phyloP scores from a whole-genome alignment of 495 filamentous ascomycete genomes.

The Neurospora sp. region DNA sequence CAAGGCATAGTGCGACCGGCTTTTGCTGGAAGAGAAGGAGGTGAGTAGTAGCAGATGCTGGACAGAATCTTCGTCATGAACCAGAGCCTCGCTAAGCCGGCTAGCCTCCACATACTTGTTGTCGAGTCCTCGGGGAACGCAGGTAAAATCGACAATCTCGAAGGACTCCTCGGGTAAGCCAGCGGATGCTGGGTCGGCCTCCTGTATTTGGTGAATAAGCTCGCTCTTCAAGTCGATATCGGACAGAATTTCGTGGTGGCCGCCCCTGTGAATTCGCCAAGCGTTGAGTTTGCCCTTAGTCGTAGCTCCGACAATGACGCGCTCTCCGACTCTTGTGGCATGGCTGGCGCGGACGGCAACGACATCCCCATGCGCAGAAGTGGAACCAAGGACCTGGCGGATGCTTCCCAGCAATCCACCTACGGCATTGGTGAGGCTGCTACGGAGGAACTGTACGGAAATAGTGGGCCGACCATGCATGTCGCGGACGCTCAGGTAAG shows the following conservation, averaged over 20 bases:
- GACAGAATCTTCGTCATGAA: constrained; percentile 27
- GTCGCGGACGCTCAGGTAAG: constrained; percentile 76
- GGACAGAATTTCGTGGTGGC: constrained; percentile 46
- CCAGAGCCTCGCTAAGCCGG: constrained; percentile 28
- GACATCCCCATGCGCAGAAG: constrained; percentile 59
- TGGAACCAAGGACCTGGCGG: constrained; percentile 56
- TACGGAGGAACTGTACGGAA: constrained; percentile 60
- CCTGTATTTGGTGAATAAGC: constrained; percentile 23
- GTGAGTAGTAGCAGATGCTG: constrained; percentile 36
- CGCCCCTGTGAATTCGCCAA: constrained; percentile 82
- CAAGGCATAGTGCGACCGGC: constrained; percentile 29
- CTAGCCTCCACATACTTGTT: constrained; percentile 30
- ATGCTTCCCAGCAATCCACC: constrained; percentile 67
- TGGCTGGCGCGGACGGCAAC: constrained; percentile 61
- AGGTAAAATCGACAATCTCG: constrained; percentile 39
- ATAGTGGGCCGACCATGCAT: constrained; percentile 75
- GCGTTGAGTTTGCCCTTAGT: constrained; percentile 62
- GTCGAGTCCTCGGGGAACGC: constrained; percentile 33
- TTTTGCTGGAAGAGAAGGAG: constrained; percentile 20
- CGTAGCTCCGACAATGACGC: constrained; percentile 70
- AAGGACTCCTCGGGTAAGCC: constrained; percentile 27
- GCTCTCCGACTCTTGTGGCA: constrained; percentile 65
- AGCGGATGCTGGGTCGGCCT: constrained; percentile 16
- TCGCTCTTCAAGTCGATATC: constrained; percentile 32
- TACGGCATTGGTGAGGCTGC: constrained; percentile 34